Conservation (phyloP, 768 basidiomycete genomes). For the Agrocybe chaxingu region DNA sequence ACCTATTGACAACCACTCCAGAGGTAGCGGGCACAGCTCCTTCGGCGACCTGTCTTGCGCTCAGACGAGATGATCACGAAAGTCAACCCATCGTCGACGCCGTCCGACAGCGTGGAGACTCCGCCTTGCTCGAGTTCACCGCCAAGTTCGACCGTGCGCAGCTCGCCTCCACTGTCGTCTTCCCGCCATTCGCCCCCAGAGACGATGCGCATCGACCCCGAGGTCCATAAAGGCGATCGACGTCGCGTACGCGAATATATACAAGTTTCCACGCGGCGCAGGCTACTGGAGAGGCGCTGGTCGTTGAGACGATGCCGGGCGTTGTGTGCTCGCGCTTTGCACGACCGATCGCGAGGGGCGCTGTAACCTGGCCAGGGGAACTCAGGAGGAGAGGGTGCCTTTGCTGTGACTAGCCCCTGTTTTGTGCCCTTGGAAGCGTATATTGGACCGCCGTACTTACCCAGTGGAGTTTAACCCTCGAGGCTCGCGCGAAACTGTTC, state of each 20-base stretch:
- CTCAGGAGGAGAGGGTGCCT: too few relatives aligned
- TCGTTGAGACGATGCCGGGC: constrained; percentile 97
- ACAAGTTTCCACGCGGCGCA: constrained; percentile 93
- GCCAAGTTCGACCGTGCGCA: constrained; percentile 89
- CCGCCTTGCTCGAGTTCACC: constrained; percentile 82
- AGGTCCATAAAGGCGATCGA: constrained; percentile 82
- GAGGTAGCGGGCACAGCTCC: constrained; percentile 63
- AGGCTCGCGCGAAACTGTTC: too few relatives aligned
- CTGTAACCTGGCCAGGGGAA: too few relatives aligned
- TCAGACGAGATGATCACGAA: constrained; percentile 87
- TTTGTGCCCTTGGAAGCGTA: too few relatives aligned
- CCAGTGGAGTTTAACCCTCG: too few relatives aligned
- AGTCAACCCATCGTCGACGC: constrained; percentile 91
- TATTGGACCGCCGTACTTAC: too few relatives aligned
- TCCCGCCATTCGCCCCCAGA: constrained; percentile 74
- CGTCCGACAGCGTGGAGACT: constrained; percentile 82
- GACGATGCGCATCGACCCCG: constrained; percentile 54
- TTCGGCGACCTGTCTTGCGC: constrained; percentile 87
- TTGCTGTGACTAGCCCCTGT: too few relatives aligned
- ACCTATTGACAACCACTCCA: constrained; percentile 45
- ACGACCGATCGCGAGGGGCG: constrained; percentile 83
- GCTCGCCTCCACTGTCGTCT: constrained; percentile 65
- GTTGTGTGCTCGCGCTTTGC: constrained; percentile 95
- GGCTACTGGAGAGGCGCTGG: constrained; percentile 61
- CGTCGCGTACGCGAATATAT: constrained; percentile 86